Evolutionary conservation across 805 yeast genomes (phyloP), one percentile per base, ranked within the genome.

Genomic region (Priceomyces fermenticarens): DNA sequence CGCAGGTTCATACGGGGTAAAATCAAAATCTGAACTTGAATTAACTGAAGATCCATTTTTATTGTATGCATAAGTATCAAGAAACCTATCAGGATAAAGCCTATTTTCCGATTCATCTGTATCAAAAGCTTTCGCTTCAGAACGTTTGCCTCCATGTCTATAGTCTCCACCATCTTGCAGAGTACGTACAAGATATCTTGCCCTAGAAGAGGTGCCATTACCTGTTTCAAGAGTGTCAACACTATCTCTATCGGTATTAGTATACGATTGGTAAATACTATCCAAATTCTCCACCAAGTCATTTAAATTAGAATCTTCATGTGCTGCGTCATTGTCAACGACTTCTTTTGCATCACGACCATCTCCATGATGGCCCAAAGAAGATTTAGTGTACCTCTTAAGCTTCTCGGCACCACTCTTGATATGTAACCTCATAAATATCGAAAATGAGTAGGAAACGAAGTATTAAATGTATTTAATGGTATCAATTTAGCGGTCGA

Each of bases 11-110:
- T 43, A 43, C 10, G 53, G 49, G 25, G 46, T 46, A 49, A 67
- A 66, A 38, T 67, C 72, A 47, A 67, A 63, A 5, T 65, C 56
- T 11, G 46, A 47, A n/a, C 48, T 42, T 7, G 65, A 57, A 5
- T 51, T 50, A 9, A 12, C 38, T 8, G 38, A 20, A 8, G 25
- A 20, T 5, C 25, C 25, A 20, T 20, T 20, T 20, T 20, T 20
- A 20, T 20, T 20, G 8, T 20, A 20, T 20, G 25, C 8, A 20
- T 20, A 20, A 20, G 25, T 20, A 20, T 20, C 25, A 20, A 20
- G 25, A 20, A 20, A 20, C 25, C 25, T 20, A 20, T 20, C 25
- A 20, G 25, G 25, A 20, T 20, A 20, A 20, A 20, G 25, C 8
- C 8, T 20, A 4, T 8, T 4, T 20, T 20, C 25, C 25, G 25